These are phyloP conservation scores for Mycena belliarum DNA, from an alignment of 768 basidiomycete genomes.

Conservation along the genomic window DNA sequence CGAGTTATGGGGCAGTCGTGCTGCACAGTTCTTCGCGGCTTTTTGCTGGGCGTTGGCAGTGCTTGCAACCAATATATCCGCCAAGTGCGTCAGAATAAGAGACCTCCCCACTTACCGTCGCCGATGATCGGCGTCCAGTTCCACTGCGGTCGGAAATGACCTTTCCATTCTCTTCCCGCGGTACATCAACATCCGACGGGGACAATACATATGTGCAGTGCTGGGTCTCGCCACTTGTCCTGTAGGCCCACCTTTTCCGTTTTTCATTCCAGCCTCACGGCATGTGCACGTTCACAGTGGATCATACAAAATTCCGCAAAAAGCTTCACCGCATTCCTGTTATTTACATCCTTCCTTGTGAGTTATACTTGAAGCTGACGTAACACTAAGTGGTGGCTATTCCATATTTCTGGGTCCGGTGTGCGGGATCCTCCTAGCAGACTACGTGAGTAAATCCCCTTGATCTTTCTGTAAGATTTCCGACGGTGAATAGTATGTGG, in stretches of 20 bases:
- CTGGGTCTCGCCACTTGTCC: conserved; percentile 60
- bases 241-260: background rate
- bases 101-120: background rate
- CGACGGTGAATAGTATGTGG: conserved; percentile 8
- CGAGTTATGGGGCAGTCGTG: conserved; percentile 63
- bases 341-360: background rate
- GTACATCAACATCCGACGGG: conserved; percentile 35
- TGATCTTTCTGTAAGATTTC: background rate
- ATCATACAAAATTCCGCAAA: conserved; percentile 52
- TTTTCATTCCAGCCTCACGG: background rate
- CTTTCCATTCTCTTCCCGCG: conserved; percentile 57
- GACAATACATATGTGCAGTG: conserved; percentile 58
- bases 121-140: conserved; percentile 10
- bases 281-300: conserved; percentile 39
- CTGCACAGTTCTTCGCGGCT: conserved; percentile 63
- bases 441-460: conserved; percentile 5
- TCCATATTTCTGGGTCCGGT: conserved; percentile 70
- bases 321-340: conserved; percentile 43
- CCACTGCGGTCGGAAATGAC: conserved; percentile 21
- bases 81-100: conserved; percentile 11
- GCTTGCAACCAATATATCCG: conserved; percentile 22
- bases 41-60: conserved; percentile 23
- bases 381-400: conserved; percentile 39
- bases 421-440: conserved; percentile 50
- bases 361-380: background rate